Evolutionary conservation across 805 yeast genomes (phyloP), one percentile per base, ranked within the genome.

Genomic region (Wickerhamiella qilinensis): DNA sequence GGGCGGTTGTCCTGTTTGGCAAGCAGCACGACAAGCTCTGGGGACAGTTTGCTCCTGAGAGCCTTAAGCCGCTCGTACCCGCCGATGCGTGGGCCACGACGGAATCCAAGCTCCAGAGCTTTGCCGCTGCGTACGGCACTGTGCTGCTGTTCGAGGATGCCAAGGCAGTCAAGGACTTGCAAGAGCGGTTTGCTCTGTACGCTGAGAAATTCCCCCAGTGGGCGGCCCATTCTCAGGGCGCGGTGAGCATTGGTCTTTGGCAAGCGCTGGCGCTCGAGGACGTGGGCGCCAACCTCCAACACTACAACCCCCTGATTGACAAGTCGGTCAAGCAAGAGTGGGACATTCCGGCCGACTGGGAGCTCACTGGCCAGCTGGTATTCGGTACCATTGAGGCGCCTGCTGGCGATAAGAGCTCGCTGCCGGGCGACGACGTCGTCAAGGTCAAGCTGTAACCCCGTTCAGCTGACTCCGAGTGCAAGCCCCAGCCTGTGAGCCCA

Each of bases 191-290:
- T 55, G 64, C 71, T 38, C 53, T 50, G 11, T 67, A 56, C 54
- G 61, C 64, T 20, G 62, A 57, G 37, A 55, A 55, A 41, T 67
- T 69, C 65, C 71, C 69, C 45, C 54, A 54, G 38, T 69, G 67
- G 49, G 71, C 71, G 22, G 58, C 65, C 37, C 66, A 68, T 45
- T 53, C 69, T 30, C 36, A 47, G 8, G 56, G 55, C 55, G 65
- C 68, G 38, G 71, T 71, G 38, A 72, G 67, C 57, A 66, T 69
- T 43, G 51, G 56, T 44, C 51, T 65, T n/a, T 69, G 75, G 75
- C 54, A 69, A 27, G 68, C 68, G 19, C 53, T 69, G 20, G 57
- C 60, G 37, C 58, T 57, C 24, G 51, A 63, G 40, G 68, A 68
- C 36, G 51, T 68, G 33, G 74, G 73, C 45, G 70, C 62, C 44